Evolutionary conservation across 768 basidiomycete genomes (phyloP), one percentile per base, ranked within the genome.

Genomic region (Lactarius indigo): DNA sequence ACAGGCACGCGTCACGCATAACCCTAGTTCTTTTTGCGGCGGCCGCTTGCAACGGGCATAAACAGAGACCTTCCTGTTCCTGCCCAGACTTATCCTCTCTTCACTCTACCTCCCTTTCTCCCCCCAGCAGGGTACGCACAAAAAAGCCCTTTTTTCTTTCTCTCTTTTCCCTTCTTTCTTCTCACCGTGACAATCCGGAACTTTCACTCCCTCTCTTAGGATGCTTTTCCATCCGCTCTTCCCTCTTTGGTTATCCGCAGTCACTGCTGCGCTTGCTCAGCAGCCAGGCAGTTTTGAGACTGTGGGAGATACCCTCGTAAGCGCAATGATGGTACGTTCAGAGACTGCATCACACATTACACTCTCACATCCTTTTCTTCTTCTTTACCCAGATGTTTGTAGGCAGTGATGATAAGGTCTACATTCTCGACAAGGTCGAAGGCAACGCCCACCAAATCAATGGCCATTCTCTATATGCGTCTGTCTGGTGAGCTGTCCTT

Each of bases 401-500:
- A 60, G 92, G 91, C 37, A 91, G 88, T 69, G 79, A 83, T 8
- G 79, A 92, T 70, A 92, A 87, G 75, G 89, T 96, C 39, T 96
- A 95, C 77, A 90, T 95, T 26, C 78, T 95, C n/a, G 94, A 97
- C 80, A 97, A 97, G 79, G 86, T 88, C 1, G 92, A 94, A 74
- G 85, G 85, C 37, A 94, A 95, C 74, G 80, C 81, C 3, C 83
- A 84, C 4, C 77, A 81, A 70, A 81, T 94, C 67, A 80, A 83
- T 65, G 85, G 84, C 1, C 91, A 92, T 76, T 81, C 92, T 13
- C 88, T 89, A 1, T 90, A 88, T 85, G 91, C 85, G 26, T 75
- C 88, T 0, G 85, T 87, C 20, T 92, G 87, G 87, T 87, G 30
- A 20, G 77, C 68, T 15, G 17, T 59, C 20, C 35, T 39, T 20